Evolutionary conservation across 805 yeast genomes (phyloP).

Genomic region (Candida ortonii): DNA sequence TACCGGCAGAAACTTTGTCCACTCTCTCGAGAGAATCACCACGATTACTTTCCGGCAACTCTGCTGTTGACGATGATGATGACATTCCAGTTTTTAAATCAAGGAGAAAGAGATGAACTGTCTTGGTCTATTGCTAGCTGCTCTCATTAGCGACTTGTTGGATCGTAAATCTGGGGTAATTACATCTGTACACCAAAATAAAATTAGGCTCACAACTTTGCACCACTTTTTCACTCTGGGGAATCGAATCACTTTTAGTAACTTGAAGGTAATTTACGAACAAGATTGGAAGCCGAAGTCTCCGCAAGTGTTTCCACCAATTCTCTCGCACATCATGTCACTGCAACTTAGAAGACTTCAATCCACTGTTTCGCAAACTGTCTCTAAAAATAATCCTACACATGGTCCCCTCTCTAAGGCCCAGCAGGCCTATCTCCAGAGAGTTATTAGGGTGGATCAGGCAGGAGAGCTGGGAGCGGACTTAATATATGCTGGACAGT

Average conservation of each 20-base stretch:
- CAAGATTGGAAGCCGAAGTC: no score
- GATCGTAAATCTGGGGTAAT: no score
- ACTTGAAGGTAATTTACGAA: no score
- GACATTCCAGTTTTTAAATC: constrained; percentile 31
- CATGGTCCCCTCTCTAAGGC: constrained; percentile 38
- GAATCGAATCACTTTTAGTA: not conserved
- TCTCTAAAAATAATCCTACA: constrained; percentile 18
- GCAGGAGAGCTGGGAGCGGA: constrained; percentile 98
- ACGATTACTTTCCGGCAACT: constrained; percentile 1
- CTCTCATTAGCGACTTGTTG: no score
- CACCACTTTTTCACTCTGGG: constrained; percentile 1
- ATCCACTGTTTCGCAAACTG: constrained; percentile 17
- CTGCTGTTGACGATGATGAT: constrained; percentile 27
- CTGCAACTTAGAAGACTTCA: constrained; percentile 16
- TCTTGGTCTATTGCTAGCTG: no score
- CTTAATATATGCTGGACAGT: constrained; percentile 89
- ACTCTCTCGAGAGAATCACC: no score
- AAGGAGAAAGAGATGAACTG: constrained; percentile 19
- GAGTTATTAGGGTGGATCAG: constrained; percentile 88
- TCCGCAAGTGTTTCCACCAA: no score
- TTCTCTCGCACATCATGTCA: constrained; percentile 2
- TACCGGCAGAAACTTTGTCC: no score
- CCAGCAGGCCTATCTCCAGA: constrained; percentile 67
- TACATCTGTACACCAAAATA: not conserved
- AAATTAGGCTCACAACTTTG: constrained; percentile 1